Conservation (phyloP, 768 basidiomycete genomes). For the Macrolepiota fuliginosa region DNA sequence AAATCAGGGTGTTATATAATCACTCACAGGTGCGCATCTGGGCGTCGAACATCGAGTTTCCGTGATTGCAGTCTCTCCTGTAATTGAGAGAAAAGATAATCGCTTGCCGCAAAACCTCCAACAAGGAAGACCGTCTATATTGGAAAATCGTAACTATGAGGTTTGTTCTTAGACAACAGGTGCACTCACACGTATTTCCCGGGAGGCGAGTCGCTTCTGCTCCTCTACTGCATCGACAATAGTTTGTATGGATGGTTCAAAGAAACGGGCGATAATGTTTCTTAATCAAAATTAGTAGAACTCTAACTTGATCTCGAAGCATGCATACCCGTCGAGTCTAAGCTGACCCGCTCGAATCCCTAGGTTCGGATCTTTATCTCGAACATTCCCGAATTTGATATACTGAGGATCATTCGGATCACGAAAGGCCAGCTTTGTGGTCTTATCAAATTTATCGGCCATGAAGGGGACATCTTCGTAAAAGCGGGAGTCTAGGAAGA, state of each 20-base stretch:
- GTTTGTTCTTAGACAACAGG: not conserved
- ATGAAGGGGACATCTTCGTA: slow-evolving; percentile 18
- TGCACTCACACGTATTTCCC: slow-evolving; percentile 15
- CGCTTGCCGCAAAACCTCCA: slow-evolving; percentile 23
- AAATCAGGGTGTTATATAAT: not conserved
- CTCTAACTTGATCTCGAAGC: not conserved
- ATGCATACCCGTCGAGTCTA: slow-evolving; percentile 18
- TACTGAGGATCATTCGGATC: slow-evolving; percentile 19
- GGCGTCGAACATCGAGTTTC: slow-evolving; percentile 13
- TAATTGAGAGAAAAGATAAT: slow-evolving; percentile 20
- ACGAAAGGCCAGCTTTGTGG: slow-evolving; percentile 21
- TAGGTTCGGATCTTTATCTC: slow-evolving; percentile 18
- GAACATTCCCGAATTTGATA: slow-evolving; percentile 20
- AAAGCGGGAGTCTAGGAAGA: slow-evolving; percentile 14
- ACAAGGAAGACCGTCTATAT: slow-evolving; percentile 20
- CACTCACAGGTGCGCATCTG: slow-evolving; percentile 16
- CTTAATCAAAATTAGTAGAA: not conserved
- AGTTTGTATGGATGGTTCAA: slow-evolving; percentile 20
- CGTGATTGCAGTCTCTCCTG: slow-evolving; percentile 7
- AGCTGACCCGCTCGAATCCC: slow-evolving; percentile 21
- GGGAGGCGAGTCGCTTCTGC: slow-evolving; percentile 12
- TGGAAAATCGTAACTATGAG: not conserved
- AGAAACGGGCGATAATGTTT: slow-evolving; percentile 18
- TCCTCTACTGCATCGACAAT: slow-evolving; percentile 17
- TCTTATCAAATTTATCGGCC: slow-evolving; percentile 20